A percentile compares a stretch with the other conserved stretches of the same genome.
Evolutionary conservation across 2,329 filamentous ascomycete genomes (phyloP).

Genomic region (Xylariaceae sp.): DNA sequence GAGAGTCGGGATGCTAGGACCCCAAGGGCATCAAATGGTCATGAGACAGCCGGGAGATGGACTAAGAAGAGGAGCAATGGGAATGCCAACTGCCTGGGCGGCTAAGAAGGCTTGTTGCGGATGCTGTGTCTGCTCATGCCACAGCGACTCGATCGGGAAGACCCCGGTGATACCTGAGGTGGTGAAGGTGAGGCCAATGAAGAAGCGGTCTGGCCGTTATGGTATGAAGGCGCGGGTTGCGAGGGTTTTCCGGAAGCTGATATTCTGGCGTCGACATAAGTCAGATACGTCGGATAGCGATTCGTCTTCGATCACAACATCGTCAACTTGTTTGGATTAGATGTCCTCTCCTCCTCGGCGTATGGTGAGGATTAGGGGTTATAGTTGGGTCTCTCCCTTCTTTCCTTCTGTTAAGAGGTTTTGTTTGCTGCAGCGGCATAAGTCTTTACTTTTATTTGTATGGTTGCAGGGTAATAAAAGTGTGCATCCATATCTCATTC

Average conservation of each 20-base stretch:
- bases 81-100: too few relatives aligned
- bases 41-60: too few relatives aligned
- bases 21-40: too few relatives aligned
- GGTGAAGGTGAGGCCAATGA: conserved; percentile 6
- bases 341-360: neutral
- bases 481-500: too few relatives aligned
- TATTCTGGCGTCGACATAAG: conserved; percentile 28
- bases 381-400: neutral
- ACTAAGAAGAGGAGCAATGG: too few relatives aligned
- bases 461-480: too few relatives aligned
- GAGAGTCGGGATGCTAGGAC: too few relatives aligned
- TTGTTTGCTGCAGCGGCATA: neutral
- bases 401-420: neutral
- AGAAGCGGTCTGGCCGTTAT: neutral
- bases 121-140: conserved; percentile 27
- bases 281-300: conserved; percentile 19
- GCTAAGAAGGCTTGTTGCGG: conserved; percentile 18
- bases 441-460: too few relatives aligned
- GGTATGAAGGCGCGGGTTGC: conserved; percentile 14
- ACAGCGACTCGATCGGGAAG: neutral
- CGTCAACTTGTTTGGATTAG: conserved; percentile 26
- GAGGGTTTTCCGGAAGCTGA: conserved; percentile 29
- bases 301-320: conserved; percentile 16
- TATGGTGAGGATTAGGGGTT: neutral
- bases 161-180: neutral